A percentile compares a stretch with the other conserved stretches of the same genome.
Conservation (phyloP, 352 stramenopile species). For the Phytophthora crassamura region DNA sequence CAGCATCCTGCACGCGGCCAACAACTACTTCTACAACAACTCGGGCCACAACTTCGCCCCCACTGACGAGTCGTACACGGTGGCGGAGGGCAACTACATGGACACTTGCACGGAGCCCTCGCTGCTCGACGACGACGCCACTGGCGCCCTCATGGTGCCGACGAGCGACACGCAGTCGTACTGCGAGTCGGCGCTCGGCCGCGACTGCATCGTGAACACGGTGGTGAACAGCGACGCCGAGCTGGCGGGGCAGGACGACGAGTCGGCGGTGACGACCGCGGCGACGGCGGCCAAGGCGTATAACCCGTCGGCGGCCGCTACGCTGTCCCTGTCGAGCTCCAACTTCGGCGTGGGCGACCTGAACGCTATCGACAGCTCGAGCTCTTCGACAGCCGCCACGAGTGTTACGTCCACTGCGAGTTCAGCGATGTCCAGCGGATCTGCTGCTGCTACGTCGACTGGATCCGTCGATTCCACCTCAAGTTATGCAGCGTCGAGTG, state of each 20-base stretch:
- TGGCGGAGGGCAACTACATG: conserved; percentile 25
- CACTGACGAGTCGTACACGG: conserved; percentile 25
- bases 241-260: conserved; percentile 22
- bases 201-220: conserved; percentile 29
- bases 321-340: conserved; percentile 23
- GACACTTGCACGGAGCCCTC: conserved; percentile 20
- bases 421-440: conserved; percentile 5
- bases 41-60: conserved; percentile 28
- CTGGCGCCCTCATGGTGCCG: conserved; percentile 6
- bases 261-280: conserved; percentile 26
- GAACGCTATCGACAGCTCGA: conserved; percentile 20
- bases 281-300: conserved; percentile 26
- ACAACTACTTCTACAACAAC: conserved; percentile 41
- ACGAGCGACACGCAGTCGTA: conserved; percentile 17
- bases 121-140: conserved; percentile 4
- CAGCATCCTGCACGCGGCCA: conserved; percentile 29
- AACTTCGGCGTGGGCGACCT: conserved; percentile 40
- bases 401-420: not conserved
- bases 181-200: conserved; percentile 21
- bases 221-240: conserved; percentile 27
- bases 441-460: not conserved
- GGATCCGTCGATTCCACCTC: not conserved
- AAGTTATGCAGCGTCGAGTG: not conserved
- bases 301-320: conserved; percentile 19
- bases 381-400: not conserved